A percentile compares a stretch with the other conserved stretches of the same genome.
Evolutionary conservation across 225 moss, liverwort and hornwort genomes (phyloP).

Genomic region (Pleurozium schreberi): DNA sequence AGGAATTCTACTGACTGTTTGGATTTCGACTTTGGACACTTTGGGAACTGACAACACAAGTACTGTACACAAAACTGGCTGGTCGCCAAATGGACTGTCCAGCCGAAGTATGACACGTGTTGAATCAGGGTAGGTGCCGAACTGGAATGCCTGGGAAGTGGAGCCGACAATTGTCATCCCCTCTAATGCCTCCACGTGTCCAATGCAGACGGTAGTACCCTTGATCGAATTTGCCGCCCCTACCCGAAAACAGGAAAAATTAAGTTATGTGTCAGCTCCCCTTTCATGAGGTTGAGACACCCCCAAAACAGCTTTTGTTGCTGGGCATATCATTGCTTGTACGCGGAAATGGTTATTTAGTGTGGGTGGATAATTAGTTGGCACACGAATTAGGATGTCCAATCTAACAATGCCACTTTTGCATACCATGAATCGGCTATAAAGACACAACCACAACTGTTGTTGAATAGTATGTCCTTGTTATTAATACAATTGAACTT

Average conservation of each 20-base stretch:
- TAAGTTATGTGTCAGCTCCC: neutral
- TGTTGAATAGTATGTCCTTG: neutral
- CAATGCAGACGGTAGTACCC: neutral
- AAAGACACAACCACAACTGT: neutral
- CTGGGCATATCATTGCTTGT: neutral
- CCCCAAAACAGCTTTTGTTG: neutral
- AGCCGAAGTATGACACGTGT: neutral
- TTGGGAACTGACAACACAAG: too few species aligned
- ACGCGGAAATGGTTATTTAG: neutral
- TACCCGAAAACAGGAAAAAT: neutral
- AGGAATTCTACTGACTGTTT: neutral
- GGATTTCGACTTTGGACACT: neutral
- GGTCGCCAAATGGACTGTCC: neutral
- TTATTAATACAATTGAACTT: too few species aligned
- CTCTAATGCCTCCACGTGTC: neutral
- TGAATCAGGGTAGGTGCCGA: neutral
- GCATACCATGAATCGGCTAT: neutral
- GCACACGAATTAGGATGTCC: neutral
- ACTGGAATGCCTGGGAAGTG: neutral
- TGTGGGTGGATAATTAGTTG: neutral
- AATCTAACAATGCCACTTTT: neutral
- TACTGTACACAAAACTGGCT: too few species aligned
- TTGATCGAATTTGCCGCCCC: neutral
- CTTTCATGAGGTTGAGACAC: neutral
- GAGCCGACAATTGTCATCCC: neutral